These are phyloP conservation scores for Populus ilicifolia DNA, from an alignment of 345 rosid species.

Conservation along the genomic window DNA sequence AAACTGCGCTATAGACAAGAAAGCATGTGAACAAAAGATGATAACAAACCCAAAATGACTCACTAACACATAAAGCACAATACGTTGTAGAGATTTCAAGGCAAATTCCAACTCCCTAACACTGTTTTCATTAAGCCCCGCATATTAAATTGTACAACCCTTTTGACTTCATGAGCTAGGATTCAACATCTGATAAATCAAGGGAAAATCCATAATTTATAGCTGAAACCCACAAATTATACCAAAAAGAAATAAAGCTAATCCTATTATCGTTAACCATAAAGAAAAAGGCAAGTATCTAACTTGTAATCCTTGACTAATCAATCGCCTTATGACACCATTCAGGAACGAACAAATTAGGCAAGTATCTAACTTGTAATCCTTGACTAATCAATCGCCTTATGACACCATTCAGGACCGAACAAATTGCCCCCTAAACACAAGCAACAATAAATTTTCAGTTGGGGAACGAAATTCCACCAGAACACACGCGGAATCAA, in stretches of 20 bases:
- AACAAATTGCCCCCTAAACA: background rate
- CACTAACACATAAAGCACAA: background rate
- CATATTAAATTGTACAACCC: background rate
- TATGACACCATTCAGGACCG: background rate
- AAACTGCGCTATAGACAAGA: background rate
- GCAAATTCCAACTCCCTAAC: background rate
- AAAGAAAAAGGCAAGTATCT: background rate
- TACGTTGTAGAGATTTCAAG: background rate
- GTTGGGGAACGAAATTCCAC: background rate
- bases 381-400: background rate
- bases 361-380: background rate
- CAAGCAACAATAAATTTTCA: background rate
- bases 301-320: background rate
- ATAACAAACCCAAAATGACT: background rate
- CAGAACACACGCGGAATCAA: background rate
- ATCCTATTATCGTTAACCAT: background rate
- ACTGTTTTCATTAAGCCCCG: background rate
- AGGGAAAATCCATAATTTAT: background rate
- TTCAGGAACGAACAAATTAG: no score
- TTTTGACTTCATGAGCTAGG: background rate
- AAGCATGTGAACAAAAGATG: background rate
- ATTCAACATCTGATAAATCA: background rate
- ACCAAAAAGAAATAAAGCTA: background rate
- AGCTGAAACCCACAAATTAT: no score
- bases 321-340: background rate